phyloP scores from a whole-genome alignment of 1,284 basidiomycete species.

The Puccinia hordei region DNA sequence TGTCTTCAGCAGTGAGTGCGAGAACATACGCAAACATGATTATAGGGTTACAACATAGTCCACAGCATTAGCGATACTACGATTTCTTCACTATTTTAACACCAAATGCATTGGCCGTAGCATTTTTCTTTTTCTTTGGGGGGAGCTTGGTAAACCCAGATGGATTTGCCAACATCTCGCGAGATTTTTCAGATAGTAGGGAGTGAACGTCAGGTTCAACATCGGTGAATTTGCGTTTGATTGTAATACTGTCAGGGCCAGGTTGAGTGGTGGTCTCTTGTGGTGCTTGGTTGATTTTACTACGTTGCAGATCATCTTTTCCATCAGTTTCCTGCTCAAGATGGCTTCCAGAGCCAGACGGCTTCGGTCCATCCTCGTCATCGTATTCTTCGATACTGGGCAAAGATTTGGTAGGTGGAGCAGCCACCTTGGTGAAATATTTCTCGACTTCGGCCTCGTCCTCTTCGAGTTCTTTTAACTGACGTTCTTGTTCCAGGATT shows the following conservation, averaged over 20 bases:
- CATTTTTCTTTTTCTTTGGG: constrained; percentile 46
- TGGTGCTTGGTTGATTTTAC: not conserved
- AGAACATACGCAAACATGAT: not conserved
- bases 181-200: constrained; percentile 73
- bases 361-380: constrained; percentile 5
- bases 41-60: not conserved
- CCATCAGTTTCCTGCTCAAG: not conserved
- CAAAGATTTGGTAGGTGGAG: not conserved
- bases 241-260: constrained; percentile 60
- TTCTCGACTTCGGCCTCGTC: constrained; percentile 49
- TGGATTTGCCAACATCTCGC: constrained; percentile 62
- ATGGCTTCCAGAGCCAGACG: constrained; percentile 38
- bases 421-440: constrained; percentile 45
- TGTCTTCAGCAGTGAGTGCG: no score
- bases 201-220: constrained; percentile 60
- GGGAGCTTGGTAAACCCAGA: constrained; percentile 42
- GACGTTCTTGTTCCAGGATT: constrained; percentile 37
- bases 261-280: constrained; percentile 65
- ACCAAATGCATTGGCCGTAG: constrained; percentile 32
- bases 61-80: not conserved
- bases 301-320: not conserved
- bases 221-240: constrained; percentile 58
- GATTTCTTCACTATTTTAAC: constrained; percentile 42
- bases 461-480: constrained; percentile 45
- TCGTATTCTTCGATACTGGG: not conserved